phyloP scores from a whole-genome alignment of 2,329 filamentous ascomycete genomes.

The Aspergillus nomiae region DNA sequence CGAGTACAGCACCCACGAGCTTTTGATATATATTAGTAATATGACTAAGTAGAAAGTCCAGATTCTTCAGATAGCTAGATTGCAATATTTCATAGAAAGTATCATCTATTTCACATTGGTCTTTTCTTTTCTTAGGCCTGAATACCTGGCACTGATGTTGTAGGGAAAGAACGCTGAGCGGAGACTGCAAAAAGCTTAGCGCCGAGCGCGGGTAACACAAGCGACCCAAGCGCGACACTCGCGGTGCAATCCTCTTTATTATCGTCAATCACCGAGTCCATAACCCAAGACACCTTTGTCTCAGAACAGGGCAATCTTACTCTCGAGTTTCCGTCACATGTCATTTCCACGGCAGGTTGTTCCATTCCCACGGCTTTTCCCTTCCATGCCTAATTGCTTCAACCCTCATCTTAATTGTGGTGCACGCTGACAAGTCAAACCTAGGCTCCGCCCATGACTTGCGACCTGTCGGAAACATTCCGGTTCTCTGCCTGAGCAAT shows the following conservation, averaged over 20 bases:
- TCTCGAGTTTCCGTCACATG: slow-evolving; percentile 14
- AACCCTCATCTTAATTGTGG: background rate
- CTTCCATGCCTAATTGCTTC: background rate
- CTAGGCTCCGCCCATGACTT: slow-evolving; percentile 34
- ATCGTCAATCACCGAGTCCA: slow-evolving; percentile 3
- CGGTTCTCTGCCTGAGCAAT: slow-evolving; percentile 29
- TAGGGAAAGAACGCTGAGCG: background rate
- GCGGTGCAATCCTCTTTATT: slow-evolving; percentile 11
- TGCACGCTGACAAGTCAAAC: slow-evolving; percentile 15
- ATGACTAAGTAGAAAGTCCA: background rate
- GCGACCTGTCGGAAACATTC: slow-evolving; percentile 29
- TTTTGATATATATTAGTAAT: background rate
- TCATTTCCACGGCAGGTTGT: slow-evolving; percentile 18
- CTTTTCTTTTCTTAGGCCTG: background rate
- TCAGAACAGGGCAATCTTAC: background rate
- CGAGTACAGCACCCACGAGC: background rate
- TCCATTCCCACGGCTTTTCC: background rate
- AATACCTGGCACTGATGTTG: background rate
- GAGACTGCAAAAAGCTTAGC: slow-evolving; percentile 11
- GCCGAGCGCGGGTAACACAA: slow-evolving; percentile 6
- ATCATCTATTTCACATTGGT: background rate
- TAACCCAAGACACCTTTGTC: slow-evolving; percentile 4
- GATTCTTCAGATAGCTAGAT: background rate
- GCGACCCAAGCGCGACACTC: slow-evolving; percentile 15
- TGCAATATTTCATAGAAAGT: background rate